phyloP scores from a whole-genome alignment of 768 basidiomycete genomes.

The Sporobolomyces phaffii region DNA sequence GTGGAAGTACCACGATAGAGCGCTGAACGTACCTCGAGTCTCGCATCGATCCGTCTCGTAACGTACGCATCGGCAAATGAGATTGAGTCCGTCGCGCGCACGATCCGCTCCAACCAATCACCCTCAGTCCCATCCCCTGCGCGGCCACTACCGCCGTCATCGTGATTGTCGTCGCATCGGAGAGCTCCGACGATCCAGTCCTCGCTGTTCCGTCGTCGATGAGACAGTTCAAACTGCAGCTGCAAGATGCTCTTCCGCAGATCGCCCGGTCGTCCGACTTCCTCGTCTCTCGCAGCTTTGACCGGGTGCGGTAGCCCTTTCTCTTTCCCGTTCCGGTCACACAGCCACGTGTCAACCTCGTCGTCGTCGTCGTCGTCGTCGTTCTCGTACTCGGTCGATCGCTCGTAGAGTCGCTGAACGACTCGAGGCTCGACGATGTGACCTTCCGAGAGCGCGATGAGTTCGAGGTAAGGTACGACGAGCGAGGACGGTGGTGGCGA shows the following conservation, averaged over 20 bases:
- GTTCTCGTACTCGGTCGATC: background rate
- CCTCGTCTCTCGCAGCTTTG: conserved; percentile 48
- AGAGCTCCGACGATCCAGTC: conserved; percentile 22
- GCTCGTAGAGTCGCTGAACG: conserved; percentile 49
- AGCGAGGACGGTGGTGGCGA: conserved; percentile 53
- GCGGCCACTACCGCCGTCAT: no score
- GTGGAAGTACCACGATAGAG: no score
- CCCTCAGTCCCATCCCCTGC: no score
- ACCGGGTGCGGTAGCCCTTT: conserved; percentile 45
- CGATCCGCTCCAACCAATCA: no score
- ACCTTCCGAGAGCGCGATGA: conserved; percentile 58
- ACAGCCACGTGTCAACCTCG: background rate
- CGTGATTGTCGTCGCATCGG: background rate
- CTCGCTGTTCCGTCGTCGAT: no score
- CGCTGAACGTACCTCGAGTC: conserved; percentile 19
- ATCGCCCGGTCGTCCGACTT: conserved; percentile 64
- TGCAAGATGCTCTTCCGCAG: no score
- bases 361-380: background rate
- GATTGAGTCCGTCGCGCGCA: conserved; percentile 3
- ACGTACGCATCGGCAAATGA: conserved; percentile 24
- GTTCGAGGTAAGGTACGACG: conserved; percentile 62
- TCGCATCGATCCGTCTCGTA: background rate
- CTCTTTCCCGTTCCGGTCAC: conserved; percentile 46
- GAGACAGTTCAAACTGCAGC: conserved; percentile 56
- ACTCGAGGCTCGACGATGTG: conserved; percentile 44